These are phyloP conservation scores for Patellaria atrata DNA, from an alignment of 495 filamentous ascomycete species.

Conservation along the genomic window DNA sequence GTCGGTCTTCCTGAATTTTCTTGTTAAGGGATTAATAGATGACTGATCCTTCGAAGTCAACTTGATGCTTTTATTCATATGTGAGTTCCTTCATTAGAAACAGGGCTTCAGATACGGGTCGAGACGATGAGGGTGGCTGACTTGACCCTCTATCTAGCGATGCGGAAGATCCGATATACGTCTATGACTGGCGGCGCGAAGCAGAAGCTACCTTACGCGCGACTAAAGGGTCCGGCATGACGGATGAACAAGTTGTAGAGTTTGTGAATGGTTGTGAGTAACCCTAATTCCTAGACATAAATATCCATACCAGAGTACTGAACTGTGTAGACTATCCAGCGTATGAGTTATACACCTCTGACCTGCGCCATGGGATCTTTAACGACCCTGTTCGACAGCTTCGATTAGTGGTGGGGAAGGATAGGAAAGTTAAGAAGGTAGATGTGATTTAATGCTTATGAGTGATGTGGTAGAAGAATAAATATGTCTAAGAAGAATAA, in stretches of 20 bases:
- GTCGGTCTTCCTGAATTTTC: slow-evolving; percentile 24
- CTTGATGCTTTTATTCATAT: slow-evolving; percentile 80
- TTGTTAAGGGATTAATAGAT: neutral
- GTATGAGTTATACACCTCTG: slow-evolving; percentile 33
- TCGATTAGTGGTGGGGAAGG: slow-evolving; percentile 22
- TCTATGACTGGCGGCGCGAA: slow-evolving; percentile 78
- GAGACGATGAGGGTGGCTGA: too few relatives aligned
- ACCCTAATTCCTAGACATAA: neutral
- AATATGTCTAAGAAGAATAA: too few relatives aligned
- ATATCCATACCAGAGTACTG: neutral
- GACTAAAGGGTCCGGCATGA: slow-evolving; percentile 63
- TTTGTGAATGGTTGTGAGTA: slow-evolving; percentile 55
- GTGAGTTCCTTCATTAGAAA: slow-evolving; percentile 32
- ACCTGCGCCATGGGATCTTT: slow-evolving; percentile 22
- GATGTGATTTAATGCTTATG: slow-evolving; percentile 11
- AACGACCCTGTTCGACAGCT: slow-evolving; percentile 21
- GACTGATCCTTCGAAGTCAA: slow-evolving; percentile 31
- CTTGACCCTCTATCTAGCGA: slow-evolving; percentile 50
- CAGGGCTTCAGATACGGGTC: too few relatives aligned
- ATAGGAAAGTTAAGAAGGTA: slow-evolving; percentile 21
- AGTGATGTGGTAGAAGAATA: too few relatives aligned
- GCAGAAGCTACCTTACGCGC: slow-evolving; percentile 59
- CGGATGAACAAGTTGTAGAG: slow-evolving; percentile 46
- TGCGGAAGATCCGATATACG: slow-evolving; percentile 56
- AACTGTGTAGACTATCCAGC: slow-evolving; percentile 49